A percentile compares a stretch with the other conserved stretches of the same genome.
Conservation (phyloP, 176 grass and related monocot genomes). For the Coix lacrymajobi region DNA sequence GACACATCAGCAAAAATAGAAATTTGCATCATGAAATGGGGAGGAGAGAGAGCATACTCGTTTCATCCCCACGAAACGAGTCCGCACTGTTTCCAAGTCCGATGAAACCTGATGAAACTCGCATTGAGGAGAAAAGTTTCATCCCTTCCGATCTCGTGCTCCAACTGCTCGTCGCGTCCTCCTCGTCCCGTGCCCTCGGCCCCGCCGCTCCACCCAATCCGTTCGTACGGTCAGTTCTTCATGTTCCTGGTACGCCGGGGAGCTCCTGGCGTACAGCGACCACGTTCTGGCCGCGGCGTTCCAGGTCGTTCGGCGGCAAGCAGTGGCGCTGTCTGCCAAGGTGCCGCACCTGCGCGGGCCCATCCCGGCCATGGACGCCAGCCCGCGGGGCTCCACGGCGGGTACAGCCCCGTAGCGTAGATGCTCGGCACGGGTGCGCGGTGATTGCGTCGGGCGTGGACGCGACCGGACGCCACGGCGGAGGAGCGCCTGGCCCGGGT, state of each 20-base stretch:
- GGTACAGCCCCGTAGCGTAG: conserved; percentile 54
- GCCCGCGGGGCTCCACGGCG: conserved; percentile 66
- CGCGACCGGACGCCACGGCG: background rate
- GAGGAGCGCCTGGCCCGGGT: conserved; percentile 42
- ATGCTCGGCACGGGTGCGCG: conserved; percentile 50
- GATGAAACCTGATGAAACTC: no score
- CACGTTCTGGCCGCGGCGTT: conserved; percentile 38
- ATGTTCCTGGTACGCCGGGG: conserved; percentile 85
- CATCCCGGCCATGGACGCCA: conserved; percentile 48
- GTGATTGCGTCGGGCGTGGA: conserved; percentile 69
- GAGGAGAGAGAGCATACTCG: no score
- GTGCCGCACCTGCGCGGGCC: conserved; percentile 62
- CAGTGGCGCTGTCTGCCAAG: conserved; percentile 62
- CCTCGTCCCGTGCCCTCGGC: no score
- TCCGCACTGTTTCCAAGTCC: no score
- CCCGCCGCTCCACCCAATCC: no score
- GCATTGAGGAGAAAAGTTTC: no score
- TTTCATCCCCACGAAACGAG: no score
- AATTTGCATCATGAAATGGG: no score
- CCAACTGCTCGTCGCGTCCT: no score
- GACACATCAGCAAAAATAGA: no score
- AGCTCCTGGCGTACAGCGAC: conserved; percentile 62
- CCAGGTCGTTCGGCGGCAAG: conserved; percentile 25
- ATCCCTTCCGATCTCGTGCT: no score
- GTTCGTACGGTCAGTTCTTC: conserved; percentile 87